phyloP scores from a whole-genome alignment of 306 rosid species.

The Herpetospermum pedunculosum region DNA sequence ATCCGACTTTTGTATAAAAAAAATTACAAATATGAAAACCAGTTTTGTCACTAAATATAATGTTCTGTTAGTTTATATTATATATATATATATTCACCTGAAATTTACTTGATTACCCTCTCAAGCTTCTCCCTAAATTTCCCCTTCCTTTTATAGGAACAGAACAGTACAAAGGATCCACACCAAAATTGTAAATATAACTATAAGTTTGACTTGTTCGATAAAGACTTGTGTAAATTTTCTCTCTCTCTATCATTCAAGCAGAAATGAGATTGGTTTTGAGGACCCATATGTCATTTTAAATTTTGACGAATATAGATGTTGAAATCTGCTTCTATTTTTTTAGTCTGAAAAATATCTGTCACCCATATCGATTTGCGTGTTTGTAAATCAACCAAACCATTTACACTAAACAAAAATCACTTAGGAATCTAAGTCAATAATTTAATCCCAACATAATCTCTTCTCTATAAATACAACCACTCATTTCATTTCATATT shows the following conservation, averaged over 20 bases:
- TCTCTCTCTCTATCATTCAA: not conserved
- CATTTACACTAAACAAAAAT: not conserved
- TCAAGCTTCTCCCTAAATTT: not conserved
- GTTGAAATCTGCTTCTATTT: not conserved
- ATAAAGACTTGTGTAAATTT: not conserved
- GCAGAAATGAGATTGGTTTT: not conserved
- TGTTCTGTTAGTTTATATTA: too few species aligned
- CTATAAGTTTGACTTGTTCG: not conserved
- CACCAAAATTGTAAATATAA: not conserved
- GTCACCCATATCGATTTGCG: conserved; percentile 26
- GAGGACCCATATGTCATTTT: not conserved
- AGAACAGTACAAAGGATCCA: not conserved
- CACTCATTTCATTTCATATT: not conserved
- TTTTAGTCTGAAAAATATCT: conserved; percentile 27
- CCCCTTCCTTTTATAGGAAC: not conserved
- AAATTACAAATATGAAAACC: too few species aligned
- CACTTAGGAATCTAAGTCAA: not conserved
- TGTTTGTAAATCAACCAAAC: not conserved
- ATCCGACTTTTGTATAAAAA: too few species aligned
- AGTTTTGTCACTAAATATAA: too few species aligned
- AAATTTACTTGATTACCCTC: not conserved
- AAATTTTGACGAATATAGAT: not conserved
- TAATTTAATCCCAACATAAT: not conserved
- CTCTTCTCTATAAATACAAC: not conserved
- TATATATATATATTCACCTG: not conserved